These are phyloP conservation scores for Cucurbitaria berberidis DNA, from an alignment of 2,329 filamentous ascomycete species.

Conservation along the genomic window DNA sequence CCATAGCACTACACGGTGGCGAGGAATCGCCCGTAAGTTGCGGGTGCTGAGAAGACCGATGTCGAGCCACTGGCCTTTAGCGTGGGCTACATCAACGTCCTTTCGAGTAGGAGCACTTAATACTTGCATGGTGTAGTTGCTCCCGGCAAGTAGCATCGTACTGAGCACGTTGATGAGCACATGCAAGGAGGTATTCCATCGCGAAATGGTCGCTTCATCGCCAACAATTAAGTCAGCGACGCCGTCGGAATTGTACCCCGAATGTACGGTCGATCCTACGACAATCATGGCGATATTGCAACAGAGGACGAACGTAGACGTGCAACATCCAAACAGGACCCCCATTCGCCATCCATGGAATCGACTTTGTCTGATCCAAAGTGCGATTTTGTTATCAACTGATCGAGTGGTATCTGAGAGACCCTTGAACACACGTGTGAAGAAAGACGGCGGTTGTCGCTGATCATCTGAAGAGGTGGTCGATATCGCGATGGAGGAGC, in stretches of 20 bases:
- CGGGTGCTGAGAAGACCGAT: conserved; percentile 51
- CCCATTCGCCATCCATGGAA: conserved; percentile 32
- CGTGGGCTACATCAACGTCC: conserved; percentile 31
- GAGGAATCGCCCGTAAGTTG: conserved; percentile 38
- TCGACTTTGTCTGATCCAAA: conserved; percentile 10
- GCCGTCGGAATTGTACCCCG: neutral
- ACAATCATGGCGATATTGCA: conserved; percentile 17
- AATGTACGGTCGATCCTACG: neutral
- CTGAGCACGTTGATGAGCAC: conserved; percentile 58
- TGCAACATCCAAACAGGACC: conserved; percentile 18
- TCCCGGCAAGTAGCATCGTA: conserved; percentile 24
- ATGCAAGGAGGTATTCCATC: conserved; percentile 44
- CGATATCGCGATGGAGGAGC: too few relatives aligned
- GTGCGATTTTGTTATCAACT: too few relatives aligned
- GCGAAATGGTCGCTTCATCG: neutral
- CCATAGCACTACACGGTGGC: conserved; percentile 6
- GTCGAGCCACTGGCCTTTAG: conserved; percentile 46
- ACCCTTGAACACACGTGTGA: too few relatives aligned
- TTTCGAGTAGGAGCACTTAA: conserved; percentile 27
- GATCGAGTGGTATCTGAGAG: too few relatives aligned
- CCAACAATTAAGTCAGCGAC: conserved; percentile 3
- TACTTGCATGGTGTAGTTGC: conserved; percentile 38
- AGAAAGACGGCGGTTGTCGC: too few relatives aligned
- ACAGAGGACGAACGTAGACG: conserved; percentile 17
- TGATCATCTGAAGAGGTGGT: too few relatives aligned